Evolutionary conservation across 2,329 filamentous ascomycete genomes (phyloP).

Genomic region (Helminthosporium solani): DNA sequence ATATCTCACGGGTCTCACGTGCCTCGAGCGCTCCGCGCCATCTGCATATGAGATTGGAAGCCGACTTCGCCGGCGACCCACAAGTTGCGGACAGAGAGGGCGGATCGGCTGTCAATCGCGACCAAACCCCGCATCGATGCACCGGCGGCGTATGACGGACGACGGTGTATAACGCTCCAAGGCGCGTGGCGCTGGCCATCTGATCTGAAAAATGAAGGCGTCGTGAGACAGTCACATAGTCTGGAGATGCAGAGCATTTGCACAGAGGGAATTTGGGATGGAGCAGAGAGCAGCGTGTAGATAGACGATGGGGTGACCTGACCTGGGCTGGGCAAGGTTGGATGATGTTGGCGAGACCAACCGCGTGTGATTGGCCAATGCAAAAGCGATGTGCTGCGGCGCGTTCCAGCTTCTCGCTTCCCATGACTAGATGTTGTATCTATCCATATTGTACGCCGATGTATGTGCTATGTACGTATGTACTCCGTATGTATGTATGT

Average conservation of each 20-base stretch:
- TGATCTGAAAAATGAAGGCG: too few relatives aligned
- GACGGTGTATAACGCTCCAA: conserved; percentile 4
- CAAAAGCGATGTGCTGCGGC: too few relatives aligned
- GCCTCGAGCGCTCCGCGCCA: conserved; percentile 1
- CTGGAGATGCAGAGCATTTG: neutral
- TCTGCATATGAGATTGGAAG: too few relatives aligned
- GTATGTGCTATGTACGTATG: too few relatives aligned
- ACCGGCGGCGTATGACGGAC: conserved; percentile 13
- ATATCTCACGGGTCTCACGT: conserved; percentile 6
- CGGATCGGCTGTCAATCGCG: conserved; percentile 4
- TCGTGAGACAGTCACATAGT: too few relatives aligned
- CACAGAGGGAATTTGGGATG: too few relatives aligned
- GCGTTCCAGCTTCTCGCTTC: too few relatives aligned
- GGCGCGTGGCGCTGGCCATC: conserved; percentile 3
- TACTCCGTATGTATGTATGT: too few relatives aligned
- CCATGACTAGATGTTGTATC: too few relatives aligned
- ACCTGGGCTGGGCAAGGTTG: neutral
- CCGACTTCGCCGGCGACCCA: conserved; percentile 8
- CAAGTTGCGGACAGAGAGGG: conserved; percentile 7
- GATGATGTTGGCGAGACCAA: neutral
- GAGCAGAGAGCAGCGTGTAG: too few relatives aligned
- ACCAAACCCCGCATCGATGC: conserved; percentile 16
- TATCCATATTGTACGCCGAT: too few relatives aligned
- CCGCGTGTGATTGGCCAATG: conserved; percentile 11
- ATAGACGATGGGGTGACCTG: neutral